Percentiles rank a stretch among this genome's conserved stretches.
phyloP scores from a whole-genome alignment of 2,329 filamentous ascomycete genomes.

The Trichoderma simmonsii region DNA sequence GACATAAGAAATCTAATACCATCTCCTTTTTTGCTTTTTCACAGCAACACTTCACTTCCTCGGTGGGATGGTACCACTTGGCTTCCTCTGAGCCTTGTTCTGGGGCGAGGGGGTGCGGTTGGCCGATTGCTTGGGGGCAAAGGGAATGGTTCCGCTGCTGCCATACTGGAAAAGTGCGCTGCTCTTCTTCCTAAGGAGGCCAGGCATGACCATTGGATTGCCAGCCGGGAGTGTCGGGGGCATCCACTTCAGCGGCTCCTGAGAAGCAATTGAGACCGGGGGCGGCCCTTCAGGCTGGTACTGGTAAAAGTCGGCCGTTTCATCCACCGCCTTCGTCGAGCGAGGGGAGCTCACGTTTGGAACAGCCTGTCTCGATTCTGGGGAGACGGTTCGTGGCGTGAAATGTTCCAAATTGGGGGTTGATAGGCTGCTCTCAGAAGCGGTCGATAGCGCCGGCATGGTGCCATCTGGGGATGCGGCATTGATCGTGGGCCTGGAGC shows the following conservation, averaged over 20 bases:
- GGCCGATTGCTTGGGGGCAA: constrained; percentile 31
- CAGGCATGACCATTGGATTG: constrained; percentile 33
- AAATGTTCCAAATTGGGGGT: constrained; percentile 27
- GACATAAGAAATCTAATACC: neutral
- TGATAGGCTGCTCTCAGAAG: constrained; percentile 25
- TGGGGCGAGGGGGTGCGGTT: neutral
- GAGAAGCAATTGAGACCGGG: constrained; percentile 36
- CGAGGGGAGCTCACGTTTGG: constrained; percentile 32
- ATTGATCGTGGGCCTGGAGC: neutral
- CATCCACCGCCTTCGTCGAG: constrained; percentile 27
- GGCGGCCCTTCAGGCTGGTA: constrained; percentile 55
- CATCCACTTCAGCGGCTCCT: constrained; percentile 49
- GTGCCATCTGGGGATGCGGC: constrained; percentile 8
- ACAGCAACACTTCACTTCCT: neutral
- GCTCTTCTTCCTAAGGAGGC: constrained; percentile 33
- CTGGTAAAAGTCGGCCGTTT: constrained; percentile 43
- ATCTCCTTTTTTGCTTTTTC: neutral
- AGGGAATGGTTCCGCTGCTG: constrained; percentile 47
- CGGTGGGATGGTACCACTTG: neutral
- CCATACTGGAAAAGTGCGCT: constrained; percentile 38
- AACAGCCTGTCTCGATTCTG: constrained; percentile 25
- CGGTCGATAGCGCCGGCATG: constrained; percentile 23
- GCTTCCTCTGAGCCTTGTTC: neutral
- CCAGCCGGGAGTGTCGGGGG: constrained; percentile 42
- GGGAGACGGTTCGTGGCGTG: constrained; percentile 23